These are phyloP conservation scores for Aspergillus udagawae DNA, from an alignment of 2,329 filamentous ascomycete species.

Conservation along the genomic window DNA sequence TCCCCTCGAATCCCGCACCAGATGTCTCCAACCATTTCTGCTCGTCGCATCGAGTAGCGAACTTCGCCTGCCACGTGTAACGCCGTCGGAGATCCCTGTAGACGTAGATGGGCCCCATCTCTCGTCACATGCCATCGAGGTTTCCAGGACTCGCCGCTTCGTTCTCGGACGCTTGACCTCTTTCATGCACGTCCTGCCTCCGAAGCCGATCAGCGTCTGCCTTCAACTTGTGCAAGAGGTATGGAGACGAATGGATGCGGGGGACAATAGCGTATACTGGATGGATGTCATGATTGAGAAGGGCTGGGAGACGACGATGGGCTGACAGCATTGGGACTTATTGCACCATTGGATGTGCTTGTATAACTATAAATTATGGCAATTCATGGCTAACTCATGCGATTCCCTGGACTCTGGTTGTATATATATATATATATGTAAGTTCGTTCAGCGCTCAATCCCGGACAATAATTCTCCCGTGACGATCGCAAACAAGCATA, in stretches of 20 bases:
- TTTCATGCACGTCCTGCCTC: constrained; percentile 45
- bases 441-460: background rate
- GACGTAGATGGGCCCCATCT: constrained; percentile 20
- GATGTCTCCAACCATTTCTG: constrained; percentile 52
- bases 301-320: constrained; percentile 55
- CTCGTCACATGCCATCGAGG: constrained; percentile 41
- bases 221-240: constrained; percentile 50
- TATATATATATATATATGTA: background rate
- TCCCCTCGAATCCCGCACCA: constrained; percentile 50
- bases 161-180: constrained; percentile 48
- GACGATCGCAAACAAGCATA: background rate
- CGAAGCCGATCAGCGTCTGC: constrained; percentile 50
- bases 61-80: constrained; percentile 40
- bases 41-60: constrained; percentile 50
- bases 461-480: background rate
- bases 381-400: background rate
- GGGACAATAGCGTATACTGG: constrained; percentile 48
- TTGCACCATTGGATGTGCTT: background rate
- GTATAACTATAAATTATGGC: background rate
- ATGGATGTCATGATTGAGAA: constrained; percentile 56
- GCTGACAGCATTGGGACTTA: constrained; percentile 18
- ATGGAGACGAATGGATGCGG: constrained; percentile 50
- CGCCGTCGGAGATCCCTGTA: background rate
- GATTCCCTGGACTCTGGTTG: background rate
- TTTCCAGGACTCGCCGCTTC: constrained; percentile 47